Evolutionary conservation across 2,329 filamentous ascomycete genomes (phyloP), one percentile per base, ranked within the genome.

Genomic region (Lecanicillium sp.): DNA sequence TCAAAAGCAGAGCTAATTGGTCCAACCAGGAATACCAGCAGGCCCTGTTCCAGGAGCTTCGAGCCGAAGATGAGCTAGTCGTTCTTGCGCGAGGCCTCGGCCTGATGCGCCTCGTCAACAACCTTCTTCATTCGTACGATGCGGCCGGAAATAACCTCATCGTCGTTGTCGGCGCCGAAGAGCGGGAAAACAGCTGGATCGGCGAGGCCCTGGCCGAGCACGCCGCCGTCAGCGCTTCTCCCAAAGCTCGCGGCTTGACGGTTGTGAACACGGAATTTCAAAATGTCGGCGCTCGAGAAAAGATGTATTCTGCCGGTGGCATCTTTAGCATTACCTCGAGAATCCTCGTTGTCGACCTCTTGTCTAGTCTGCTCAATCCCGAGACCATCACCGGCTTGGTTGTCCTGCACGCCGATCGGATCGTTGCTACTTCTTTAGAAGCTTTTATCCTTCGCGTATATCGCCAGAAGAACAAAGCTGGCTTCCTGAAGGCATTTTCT

Each of bases 261-360:
- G 74, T 95, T 18, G 88, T 98, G 57, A 96, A 96, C 60, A 96
- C 92, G 6, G 92, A 98, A 58, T 78, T 83, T 58, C 92, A 90
- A 58, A 94, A 79, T 49, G 89, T 96, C 14, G 78, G 78, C 3
- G 80, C 83, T 35, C 76, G 92, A 52, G 87, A 95, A 68, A 94
- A 89, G 65, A 83, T 95, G 73, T 98, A 98, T 61, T 70, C 78
- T 3, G 74, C 79, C 43, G 92, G 92, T 11, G 92, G 92, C 35
- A 85, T 96, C 49, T 89, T 95, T 65, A 95, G 88, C 63, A 85
- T 98, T 55, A 98, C 92, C 13, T 95, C 89, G 42, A 82, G 89
- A 39, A 98, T 98, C 46, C 65, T 98, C 44, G 86, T 96, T 20
- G 89, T 96, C 18, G 92, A 98, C 59, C 72, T 98, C 35, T 64